Base-by-base conservation (phyloP, 768 basidiomycete genomes). In the Russula earlei region DNA sequence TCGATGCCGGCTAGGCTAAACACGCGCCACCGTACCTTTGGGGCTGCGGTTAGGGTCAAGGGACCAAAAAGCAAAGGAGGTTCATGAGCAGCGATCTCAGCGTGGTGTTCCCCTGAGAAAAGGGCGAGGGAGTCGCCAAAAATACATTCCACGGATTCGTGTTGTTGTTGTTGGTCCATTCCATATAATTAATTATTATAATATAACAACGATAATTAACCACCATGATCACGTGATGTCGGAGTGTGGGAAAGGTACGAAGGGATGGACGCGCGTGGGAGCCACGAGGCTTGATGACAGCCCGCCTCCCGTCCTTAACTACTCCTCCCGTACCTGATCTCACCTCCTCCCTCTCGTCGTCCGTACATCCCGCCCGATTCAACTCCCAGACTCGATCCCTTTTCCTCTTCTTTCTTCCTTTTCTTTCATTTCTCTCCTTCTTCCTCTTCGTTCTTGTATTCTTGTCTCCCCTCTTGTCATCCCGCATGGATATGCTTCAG, bases 401-500 rank as follows among this genome's bases (percentile, higher is more conserved):
- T 15, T 11, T 31, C 33, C 14, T 52, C 34, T 22, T 20, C 2
- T 22, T 29, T 19, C 20, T 31, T 33, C 7, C 44, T 43, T n/a
- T 25, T 20, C 11, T 49, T 20, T 14, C 24, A 22, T 10, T n/a
- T 6, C n/a, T 24, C 29, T 33, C 31, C 15, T 6, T 48, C 27
- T 41, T 49, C 38, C 2, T 27, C 31, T 49, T 29, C 37, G 24
- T 44, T 25, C 34, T 27, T 33, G 34, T 49, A n/a, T 44, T 20
- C 33, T 25, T 31, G 25, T 49, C 34, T 19, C 11, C 36, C 40
- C 22, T 17, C 20, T 43, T 33, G 40, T 51, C 44, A 27, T n/a
- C 44, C 41, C 29, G 14, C 37, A 63, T 59, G 52, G 52, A 52
- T 40, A 51, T 56, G 38, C 55, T 51, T 14, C 59, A 54, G 11